phyloP scores from a whole-genome alignment of 2,329 filamentous ascomycete species.

The Trichothecium roseum region DNA sequence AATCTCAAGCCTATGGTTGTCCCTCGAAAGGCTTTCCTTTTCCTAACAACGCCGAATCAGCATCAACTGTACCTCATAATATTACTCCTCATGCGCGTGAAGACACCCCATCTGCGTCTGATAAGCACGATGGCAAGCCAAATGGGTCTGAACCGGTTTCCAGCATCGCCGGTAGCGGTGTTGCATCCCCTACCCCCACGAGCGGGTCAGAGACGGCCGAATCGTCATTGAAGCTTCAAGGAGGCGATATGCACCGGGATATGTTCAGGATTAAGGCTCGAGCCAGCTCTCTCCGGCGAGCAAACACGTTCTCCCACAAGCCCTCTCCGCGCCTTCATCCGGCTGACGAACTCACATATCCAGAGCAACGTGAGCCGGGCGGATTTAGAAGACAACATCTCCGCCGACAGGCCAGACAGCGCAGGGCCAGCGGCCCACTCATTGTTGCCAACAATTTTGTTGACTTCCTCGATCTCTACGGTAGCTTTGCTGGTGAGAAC shows the following conservation, averaged over 20 bases:
- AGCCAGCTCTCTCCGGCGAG: slow-evolving; percentile 38
- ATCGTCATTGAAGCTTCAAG: slow-evolving; percentile 62
- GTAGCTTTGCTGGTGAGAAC: slow-evolving; percentile 68
- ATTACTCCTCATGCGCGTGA: too few relatives aligned
- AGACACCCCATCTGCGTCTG: too few relatives aligned
- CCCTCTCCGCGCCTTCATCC: slow-evolving; percentile 19
- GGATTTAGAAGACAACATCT: slow-evolving; percentile 36
- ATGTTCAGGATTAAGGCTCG: slow-evolving; percentile 64
- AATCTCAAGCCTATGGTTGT: too few relatives aligned
- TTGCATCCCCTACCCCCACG: slow-evolving; percentile 9
- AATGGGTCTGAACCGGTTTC: too few relatives aligned
- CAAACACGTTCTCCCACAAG: slow-evolving; percentile 57
- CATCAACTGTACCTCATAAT: too few relatives aligned
- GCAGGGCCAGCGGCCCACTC: slow-evolving; percentile 22
- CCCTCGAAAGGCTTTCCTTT: too few relatives aligned
- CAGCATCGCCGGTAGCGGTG: too few relatives aligned
- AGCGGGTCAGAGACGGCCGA: slow-evolving; percentile 29
- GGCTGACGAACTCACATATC: slow-evolving; percentile 19
- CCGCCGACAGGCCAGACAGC: slow-evolving; percentile 27
- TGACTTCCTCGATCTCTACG: slow-evolving; percentile 66
- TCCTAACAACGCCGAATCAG: too few relatives aligned
- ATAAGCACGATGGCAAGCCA: too few relatives aligned
- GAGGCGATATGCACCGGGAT: slow-evolving; percentile 69
- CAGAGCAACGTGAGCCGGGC: slow-evolving; percentile 31
- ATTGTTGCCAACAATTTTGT: slow-evolving; percentile 61